These are phyloP conservation scores for Aspergillus ochraceoroseus DNA, from an alignment of 2,329 filamentous ascomycete species.

Conservation along the genomic window DNA sequence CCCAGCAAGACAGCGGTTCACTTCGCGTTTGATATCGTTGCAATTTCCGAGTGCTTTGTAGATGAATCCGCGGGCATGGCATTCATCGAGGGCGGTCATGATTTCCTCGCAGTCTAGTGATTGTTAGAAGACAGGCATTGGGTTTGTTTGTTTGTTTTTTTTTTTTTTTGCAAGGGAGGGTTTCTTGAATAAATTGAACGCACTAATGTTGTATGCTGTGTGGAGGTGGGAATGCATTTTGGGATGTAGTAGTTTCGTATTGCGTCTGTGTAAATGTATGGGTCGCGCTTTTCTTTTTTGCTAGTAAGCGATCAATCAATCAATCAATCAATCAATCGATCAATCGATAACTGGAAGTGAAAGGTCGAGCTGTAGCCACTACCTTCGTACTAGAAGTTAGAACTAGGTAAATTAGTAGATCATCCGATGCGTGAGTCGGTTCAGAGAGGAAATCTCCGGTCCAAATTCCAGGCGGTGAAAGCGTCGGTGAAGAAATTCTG, in stretches of 20 bases:
- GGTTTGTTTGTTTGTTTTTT: background rate
- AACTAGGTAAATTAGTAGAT: no score
- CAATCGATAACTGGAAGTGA: no score
- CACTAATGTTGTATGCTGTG: conserved; percentile 86
- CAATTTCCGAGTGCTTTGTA: conserved; percentile 89
- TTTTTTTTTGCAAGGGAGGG: conserved; percentile 13
- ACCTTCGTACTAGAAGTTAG: no score
- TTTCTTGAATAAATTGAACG: conserved; percentile 19
- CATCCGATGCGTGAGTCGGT: conserved; percentile 30
- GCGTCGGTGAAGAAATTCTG: conserved; percentile 14
- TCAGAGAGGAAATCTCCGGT: conserved; percentile 19
- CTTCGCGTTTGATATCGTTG: conserved; percentile 75
- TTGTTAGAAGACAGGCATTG: no score
- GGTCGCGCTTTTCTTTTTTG: no score
- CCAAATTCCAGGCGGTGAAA: background rate
- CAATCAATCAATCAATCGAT: no score
- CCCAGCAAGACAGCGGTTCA: conserved; percentile 77
- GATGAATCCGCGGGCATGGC: conserved; percentile 85
- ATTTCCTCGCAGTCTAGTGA: conserved; percentile 84
- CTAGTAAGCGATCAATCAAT: no score
- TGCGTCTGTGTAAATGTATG: conserved; percentile 6
- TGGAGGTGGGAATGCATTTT: conserved; percentile 97
- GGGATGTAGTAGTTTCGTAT: conserved; percentile 14
- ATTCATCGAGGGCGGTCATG: conserved; percentile 90
- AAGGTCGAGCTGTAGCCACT: no score